These are phyloP conservation scores for Aaosphaeria pasadenensis DNA, from an alignment of 2,329 filamentous ascomycete species.

Conservation along the genomic window DNA sequence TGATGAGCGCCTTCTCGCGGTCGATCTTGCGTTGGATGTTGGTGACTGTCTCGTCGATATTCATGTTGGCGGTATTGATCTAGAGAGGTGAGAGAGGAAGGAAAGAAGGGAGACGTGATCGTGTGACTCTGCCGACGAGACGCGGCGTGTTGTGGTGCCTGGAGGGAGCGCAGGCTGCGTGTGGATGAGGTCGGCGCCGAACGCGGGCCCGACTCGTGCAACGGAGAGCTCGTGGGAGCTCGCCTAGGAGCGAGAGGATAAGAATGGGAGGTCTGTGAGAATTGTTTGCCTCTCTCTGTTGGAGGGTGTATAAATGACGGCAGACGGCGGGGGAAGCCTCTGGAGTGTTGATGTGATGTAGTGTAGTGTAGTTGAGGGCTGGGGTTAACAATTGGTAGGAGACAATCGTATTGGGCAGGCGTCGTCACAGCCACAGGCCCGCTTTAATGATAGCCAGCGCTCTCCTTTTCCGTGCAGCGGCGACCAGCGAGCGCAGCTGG, in stretches of 20 bases:
- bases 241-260: constrained; percentile 10
- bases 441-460: neutral
- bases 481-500: neutral
- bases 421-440: neutral
- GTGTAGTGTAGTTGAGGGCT: no score
- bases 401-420: neutral
- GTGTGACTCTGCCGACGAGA: constrained; percentile 20
- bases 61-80: constrained; percentile 47
- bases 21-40: constrained; percentile 97
- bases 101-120: constrained; percentile 10
- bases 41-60: constrained; percentile 63
- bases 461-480: constrained; percentile 1
- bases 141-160: constrained; percentile 20
- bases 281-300: neutral
- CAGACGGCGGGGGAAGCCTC: neutral
- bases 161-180: constrained; percentile 20
- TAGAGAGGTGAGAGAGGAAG: constrained; percentile 17
- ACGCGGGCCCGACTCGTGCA: constrained; percentile 17
- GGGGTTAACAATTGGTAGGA: neutral
- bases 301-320: neutral
- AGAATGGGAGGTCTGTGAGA: neutral
- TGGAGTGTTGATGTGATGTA: neutral
- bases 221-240: constrained; percentile 3
- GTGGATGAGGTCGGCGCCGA: constrained; percentile 19
- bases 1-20: constrained; percentile 92